A percentile compares a stretch with the other conserved stretches of the same genome.
These are phyloP conservation scores for Chenopodium quinoa DNA, from an alignment of 148 eudicot genomes.

Conservation along the genomic window DNA sequence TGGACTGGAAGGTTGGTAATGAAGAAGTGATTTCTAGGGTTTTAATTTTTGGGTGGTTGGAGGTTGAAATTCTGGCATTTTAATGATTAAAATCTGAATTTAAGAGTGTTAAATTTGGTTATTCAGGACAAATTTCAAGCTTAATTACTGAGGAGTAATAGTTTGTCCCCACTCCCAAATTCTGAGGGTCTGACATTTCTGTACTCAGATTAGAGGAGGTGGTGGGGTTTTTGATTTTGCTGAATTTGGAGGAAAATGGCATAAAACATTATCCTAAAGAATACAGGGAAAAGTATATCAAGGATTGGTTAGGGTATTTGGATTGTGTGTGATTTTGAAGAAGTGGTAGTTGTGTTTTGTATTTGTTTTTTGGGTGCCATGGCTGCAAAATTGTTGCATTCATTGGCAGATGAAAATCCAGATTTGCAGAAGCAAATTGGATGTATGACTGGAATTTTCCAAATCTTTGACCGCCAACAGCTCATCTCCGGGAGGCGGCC, in stretches of 20 bases:
- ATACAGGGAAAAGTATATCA: background rate
- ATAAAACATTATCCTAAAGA: constrained; percentile 3
- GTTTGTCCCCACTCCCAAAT: constrained; percentile 15
- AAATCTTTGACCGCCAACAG: constrained; percentile 70
- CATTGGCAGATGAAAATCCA: constrained; percentile 83
- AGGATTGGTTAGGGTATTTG: constrained; percentile 14
- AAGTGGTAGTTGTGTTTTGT: background rate
- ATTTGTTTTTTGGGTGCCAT: constrained; percentile 24
- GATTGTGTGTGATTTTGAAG: background rate
- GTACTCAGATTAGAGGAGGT: constrained; percentile 28
- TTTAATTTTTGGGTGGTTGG: constrained; percentile 12
- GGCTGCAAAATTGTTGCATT: constrained; percentile 93
- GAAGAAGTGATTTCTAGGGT: background rate
- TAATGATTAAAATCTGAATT: background rate
- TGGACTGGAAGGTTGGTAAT: background rate
- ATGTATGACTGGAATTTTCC: constrained; percentile 81
- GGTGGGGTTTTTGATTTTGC: constrained; percentile 25
- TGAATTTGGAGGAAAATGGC: constrained; percentile 15
- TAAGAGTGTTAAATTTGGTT: constrained; percentile 4
- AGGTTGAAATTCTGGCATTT: constrained; percentile 16
- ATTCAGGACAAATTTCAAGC: background rate
- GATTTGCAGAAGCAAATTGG: constrained; percentile 94
- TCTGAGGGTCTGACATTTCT: constrained; percentile 21
- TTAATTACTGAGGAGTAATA: background rate
- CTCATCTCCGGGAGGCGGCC: constrained; percentile 50